These are phyloP conservation scores for Murraya paniculata DNA, from an alignment of 345 rosid species.

Conservation along the genomic window DNA sequence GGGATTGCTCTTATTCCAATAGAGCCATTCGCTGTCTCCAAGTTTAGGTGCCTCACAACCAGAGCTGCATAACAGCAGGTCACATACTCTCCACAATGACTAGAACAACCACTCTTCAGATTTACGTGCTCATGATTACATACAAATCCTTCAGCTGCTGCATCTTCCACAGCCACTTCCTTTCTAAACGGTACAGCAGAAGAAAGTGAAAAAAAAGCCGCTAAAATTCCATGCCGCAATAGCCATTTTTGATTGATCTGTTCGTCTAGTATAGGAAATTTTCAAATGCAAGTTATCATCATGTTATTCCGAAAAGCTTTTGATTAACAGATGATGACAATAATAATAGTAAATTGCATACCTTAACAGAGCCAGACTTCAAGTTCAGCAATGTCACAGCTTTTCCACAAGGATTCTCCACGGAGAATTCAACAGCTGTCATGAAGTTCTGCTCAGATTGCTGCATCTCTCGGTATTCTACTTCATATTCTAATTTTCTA, in stretches of 20 bases:
- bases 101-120: not conserved
- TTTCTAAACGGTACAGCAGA: not conserved
- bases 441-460: not conserved
- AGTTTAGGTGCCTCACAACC: not conserved
- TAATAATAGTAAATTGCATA: not conserved
- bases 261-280: not conserved
- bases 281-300: not conserved
- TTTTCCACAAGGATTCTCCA: constrained; percentile 19
- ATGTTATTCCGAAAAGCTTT: not conserved
- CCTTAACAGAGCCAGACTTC: constrained; percentile 17
- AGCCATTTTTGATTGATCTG: constrained; percentile 28
- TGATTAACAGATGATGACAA: not conserved
- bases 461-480: constrained; percentile 2
- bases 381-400: constrained; percentile 19
- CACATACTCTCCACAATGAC: not conserved
- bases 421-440: constrained; percentile 24
- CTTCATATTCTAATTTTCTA: constrained; percentile 13
- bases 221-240: constrained; percentile 14
- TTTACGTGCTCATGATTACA: not conserved
- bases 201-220: constrained; percentile 12
- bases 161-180: not conserved
- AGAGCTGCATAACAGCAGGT: not conserved
- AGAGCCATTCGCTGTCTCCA: not conserved
- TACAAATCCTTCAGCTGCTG: not conserved
- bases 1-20: not conserved